Conservation (phyloP, 306 rosid species). For the Cicer pinnatifidum region DNA sequence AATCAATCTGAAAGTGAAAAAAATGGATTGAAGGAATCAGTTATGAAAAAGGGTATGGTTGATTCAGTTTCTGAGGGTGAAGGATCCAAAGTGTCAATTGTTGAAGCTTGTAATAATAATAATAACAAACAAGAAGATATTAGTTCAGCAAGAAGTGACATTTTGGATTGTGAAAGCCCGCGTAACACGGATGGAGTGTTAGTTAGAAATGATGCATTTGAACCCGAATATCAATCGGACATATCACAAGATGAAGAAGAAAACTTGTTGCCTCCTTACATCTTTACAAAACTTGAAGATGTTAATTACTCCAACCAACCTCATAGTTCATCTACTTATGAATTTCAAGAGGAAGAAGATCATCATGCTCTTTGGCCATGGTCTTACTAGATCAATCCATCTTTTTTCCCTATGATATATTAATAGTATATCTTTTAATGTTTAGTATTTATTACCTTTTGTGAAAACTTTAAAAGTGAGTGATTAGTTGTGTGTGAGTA, state of each 20-base stretch:
- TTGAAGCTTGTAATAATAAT: constrained; percentile 46
- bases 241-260: constrained; percentile 82
- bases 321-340: constrained; percentile 60
- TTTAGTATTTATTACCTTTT: constrained; percentile 42
- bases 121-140: constrained; percentile 59
- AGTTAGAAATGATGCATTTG: constrained; percentile 61
- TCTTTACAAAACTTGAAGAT: constrained; percentile 72
- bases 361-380: constrained; percentile 79
- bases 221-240: constrained; percentile 68
- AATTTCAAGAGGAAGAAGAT: constrained; percentile 73
- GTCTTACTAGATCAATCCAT: constrained; percentile 49
- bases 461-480: constrained; percentile 20
- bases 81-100: constrained; percentile 56
- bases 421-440: background rate
- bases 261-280: constrained; percentile 59
- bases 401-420: background rate
- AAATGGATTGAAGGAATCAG: constrained; percentile 46
- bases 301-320: constrained; percentile 66
- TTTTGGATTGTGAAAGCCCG: constrained; percentile 76
- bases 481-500: background rate
- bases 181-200: constrained; percentile 60
- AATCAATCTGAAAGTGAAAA: constrained; percentile 54
- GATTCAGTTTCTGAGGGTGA: constrained; percentile 59
- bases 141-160: constrained; percentile 69
- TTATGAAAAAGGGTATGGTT: constrained; percentile 26